A percentile compares a stretch with the other conserved stretches of the same genome.
Conservation (phyloP, 306 rosid genomes). For the Quercus berberidifolia region DNA sequence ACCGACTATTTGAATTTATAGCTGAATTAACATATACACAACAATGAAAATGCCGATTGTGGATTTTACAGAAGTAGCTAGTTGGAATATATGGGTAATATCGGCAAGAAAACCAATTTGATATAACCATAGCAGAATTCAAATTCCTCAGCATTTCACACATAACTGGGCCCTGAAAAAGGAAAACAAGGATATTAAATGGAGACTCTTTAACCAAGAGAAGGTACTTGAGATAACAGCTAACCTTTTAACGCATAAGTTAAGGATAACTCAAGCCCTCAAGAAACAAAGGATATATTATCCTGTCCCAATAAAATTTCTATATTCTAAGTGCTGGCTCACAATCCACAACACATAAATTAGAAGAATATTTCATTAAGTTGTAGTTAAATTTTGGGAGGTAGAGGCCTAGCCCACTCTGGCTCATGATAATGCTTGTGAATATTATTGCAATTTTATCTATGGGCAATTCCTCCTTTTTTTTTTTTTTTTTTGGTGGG, state of each 20-base stretch:
- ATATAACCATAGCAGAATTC: slow-evolving; percentile 9
- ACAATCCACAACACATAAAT: too few relatives aligned
- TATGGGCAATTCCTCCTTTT: too few relatives aligned
- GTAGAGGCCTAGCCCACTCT: too few relatives aligned
- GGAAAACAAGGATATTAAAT: background rate
- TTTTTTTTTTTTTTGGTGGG: too few relatives aligned
- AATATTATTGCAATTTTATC: too few relatives aligned
- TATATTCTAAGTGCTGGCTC: too few relatives aligned
- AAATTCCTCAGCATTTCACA: slow-evolving; percentile 15
- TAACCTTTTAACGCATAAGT: background rate
- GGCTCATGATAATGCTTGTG: too few relatives aligned
- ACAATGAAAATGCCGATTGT: slow-evolving; percentile 6
- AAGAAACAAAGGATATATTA: background rate
- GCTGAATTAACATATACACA: slow-evolving; percentile 5
- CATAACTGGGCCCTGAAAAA: slow-evolving; percentile 16
- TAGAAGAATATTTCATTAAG: too few relatives aligned
- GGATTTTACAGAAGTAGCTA: slow-evolving; percentile 19
- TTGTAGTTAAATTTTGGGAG: too few relatives aligned
- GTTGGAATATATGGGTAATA: slow-evolving; percentile 25
- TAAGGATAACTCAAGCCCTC: background rate
- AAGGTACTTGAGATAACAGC: background rate
- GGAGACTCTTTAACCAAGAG: background rate
- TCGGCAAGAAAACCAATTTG: slow-evolving; percentile 35
- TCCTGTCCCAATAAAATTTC: background rate
- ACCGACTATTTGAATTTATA: slow-evolving; percentile 7